A percentile compares a stretch with the other conserved stretches of the same genome.
These are phyloP conservation scores for Triticum turgidum DNA, from an alignment of 176 grass and related monocot genomes.

Conservation along the genomic window DNA sequence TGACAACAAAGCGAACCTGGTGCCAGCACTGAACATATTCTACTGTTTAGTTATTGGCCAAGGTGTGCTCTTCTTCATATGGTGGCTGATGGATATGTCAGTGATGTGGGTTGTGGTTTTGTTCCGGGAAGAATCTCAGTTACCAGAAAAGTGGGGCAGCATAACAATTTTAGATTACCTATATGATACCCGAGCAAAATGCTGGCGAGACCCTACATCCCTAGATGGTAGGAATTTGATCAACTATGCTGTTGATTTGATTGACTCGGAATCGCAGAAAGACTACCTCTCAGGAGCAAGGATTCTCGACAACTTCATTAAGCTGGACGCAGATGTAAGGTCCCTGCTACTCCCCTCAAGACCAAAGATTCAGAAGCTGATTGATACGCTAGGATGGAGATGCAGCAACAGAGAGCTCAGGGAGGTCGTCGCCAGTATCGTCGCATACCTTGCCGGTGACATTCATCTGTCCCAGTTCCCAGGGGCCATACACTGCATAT, in stretches of 20 bases:
- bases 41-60: slow-evolving; percentile 5
- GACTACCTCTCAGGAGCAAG: not conserved
- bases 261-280: not conserved
- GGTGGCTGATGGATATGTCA: not conserved
- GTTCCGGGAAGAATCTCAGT: not conserved
- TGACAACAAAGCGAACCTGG: not conserved
- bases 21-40: not conserved
- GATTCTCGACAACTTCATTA: not conserved
- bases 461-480: not conserved
- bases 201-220: not conserved
- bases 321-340: not conserved
- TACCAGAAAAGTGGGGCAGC: not conserved
- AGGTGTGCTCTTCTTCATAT: not conserved
- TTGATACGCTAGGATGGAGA: not conserved
- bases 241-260: not conserved
- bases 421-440: not conserved
- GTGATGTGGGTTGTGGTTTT: accelerated
- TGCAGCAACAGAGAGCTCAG: not conserved
- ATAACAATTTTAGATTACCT: not conserved
- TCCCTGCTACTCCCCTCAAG: not conserved
- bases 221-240: not conserved
- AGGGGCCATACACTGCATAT: not conserved
- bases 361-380: not conserved
- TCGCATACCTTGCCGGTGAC: not conserved
- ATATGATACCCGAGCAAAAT: not conserved